These are phyloP conservation scores for Diphasiastrum complanatum DNA, from an alignment of 83 land plant genomes.

Conservation along the genomic window DNA sequence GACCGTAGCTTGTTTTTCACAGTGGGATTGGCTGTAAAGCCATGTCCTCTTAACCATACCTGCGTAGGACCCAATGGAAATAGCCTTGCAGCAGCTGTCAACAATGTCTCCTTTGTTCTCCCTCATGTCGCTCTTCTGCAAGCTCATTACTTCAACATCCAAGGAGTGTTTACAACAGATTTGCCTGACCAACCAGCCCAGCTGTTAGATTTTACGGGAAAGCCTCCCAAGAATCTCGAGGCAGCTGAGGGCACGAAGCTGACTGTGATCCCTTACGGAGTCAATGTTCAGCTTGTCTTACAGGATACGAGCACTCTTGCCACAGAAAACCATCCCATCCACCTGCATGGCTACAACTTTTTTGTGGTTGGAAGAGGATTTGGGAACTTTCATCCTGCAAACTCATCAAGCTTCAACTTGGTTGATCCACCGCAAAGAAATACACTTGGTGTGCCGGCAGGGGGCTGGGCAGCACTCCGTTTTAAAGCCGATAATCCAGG, in stretches of 20 bases:
- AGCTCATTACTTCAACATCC: conserved; percentile 3
- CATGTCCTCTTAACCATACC: conserved; percentile 4
- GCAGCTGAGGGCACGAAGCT: neutral
- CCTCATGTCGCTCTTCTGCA: conserved; percentile 1
- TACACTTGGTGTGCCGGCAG: neutral
- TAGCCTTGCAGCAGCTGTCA: neutral
- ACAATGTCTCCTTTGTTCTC: neutral
- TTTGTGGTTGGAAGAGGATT: neutral
- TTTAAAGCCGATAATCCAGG: neutral
- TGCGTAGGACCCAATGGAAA: neutral
- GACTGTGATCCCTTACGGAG: neutral
- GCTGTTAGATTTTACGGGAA: neutral
- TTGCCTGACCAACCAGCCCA: neutral
- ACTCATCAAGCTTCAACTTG: neutral
- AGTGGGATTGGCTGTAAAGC: neutral
- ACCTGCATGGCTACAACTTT: conserved; percentile 4
- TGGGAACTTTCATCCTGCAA: conserved; percentile 1
- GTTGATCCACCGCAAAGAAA: neutral
- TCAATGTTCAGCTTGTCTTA: conserved; percentile 1
- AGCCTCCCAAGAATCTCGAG: neutral
- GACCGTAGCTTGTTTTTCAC: conserved; percentile 7
- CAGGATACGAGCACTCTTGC: conserved; percentile 3
- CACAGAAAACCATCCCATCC: neutral
- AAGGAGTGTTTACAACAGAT: neutral
- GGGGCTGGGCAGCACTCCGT: neutral